Conservation (phyloP, 2,329 filamentous ascomycete species). For the Sordariomycetes sp. region DNA sequence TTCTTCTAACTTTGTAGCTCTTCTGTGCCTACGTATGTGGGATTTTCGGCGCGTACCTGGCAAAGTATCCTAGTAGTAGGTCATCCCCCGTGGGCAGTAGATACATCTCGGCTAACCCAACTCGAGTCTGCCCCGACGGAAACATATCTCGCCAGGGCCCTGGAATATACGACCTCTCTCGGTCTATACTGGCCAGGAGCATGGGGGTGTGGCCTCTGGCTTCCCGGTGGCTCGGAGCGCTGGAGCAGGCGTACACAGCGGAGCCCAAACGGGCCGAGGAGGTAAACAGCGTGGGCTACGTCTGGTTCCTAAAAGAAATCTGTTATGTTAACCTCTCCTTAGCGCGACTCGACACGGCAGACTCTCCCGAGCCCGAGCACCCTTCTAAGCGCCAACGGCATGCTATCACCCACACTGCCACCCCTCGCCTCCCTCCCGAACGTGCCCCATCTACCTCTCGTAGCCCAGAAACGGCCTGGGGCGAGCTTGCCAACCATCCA, state of each 20-base stretch:
- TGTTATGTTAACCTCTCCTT: background rate
- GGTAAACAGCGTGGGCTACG: background rate
- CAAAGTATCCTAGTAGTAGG: constrained; percentile 38
- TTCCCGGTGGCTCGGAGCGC: constrained; percentile 37
- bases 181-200: constrained; percentile 34
- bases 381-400: background rate
- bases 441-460: background rate
- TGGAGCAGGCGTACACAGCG: constrained; percentile 29
- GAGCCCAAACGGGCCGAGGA: background rate
- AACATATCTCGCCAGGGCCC: constrained; percentile 27
- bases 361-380: background rate
- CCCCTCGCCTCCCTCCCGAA: background rate
- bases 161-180: constrained; percentile 32
- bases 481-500: background rate
- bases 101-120: background rate
- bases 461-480: background rate
- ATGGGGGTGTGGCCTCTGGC: constrained; percentile 41
- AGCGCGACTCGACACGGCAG: background rate
- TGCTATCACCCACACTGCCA: background rate
- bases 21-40: constrained; percentile 47
- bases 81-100: constrained; percentile 2
- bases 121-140: constrained; percentile 30
- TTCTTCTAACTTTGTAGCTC: constrained; percentile 15
- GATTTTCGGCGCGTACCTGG: constrained; percentile 38
- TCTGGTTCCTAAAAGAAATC: background rate